Percentiles rank a stretch among this genome's conserved stretches.
Conservation (phyloP, 2,329 filamentous ascomycete genomes). For the Aphanocladium album region DNA sequence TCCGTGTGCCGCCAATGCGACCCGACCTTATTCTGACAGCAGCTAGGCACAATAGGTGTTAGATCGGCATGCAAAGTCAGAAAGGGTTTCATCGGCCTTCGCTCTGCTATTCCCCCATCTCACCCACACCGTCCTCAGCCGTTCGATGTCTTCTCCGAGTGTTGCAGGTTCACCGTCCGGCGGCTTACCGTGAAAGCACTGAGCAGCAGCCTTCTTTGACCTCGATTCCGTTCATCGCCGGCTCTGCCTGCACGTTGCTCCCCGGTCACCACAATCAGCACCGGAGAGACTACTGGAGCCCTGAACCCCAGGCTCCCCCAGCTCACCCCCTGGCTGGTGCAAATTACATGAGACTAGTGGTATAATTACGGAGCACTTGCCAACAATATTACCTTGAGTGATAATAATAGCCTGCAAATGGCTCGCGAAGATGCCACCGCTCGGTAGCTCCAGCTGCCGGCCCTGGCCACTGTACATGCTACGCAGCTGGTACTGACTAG, state of each 20-base stretch:
- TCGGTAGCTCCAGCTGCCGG: not conserved
- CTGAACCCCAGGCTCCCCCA: conserved; percentile 6
- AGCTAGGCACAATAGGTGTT: conserved; percentile 4
- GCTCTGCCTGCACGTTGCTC: not conserved
- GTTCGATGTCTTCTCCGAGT: not conserved
- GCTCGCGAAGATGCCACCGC: not conserved
- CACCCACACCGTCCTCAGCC: not conserved
- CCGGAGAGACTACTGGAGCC: conserved; percentile 3
- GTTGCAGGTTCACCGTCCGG: not conserved
- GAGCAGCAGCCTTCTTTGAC: not conserved
- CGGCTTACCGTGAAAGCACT: not conserved
- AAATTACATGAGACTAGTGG: conserved; percentile 8
- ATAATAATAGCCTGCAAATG: not conserved
- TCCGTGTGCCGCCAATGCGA: conserved; percentile 13
- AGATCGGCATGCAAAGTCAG: conserved; percentile 6
- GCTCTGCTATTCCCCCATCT: not conserved
- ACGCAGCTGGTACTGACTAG: conserved; percentile 6
- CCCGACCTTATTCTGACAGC: conserved; percentile 12
- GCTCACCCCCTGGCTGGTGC: not conserved
- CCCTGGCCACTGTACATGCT: conserved; percentile 7
- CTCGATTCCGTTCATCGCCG: not conserved
- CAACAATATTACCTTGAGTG: not conserved
- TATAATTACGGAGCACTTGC: conserved; percentile 2
- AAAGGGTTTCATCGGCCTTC: conserved; percentile 4
- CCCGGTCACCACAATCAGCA: not conserved